A percentile compares a stretch with the other conserved stretches of the same genome.
Conservation (phyloP, 73 alveolate genomes). For the Stentor roeselii region DNA sequence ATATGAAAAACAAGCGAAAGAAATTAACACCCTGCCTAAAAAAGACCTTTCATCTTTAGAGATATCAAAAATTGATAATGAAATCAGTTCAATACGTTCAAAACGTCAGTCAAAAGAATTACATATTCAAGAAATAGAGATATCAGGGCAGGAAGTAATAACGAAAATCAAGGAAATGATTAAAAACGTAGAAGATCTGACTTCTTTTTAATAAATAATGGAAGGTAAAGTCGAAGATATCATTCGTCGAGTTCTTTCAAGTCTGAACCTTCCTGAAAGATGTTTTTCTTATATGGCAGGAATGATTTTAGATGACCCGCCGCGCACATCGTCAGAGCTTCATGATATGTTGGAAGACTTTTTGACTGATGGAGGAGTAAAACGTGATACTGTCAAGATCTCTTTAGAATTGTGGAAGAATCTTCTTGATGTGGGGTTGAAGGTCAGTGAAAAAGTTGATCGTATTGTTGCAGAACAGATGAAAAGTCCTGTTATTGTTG, state of each 20-base stretch:
- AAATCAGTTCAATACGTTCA: no score
- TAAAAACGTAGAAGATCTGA: no score
- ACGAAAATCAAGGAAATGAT: no score
- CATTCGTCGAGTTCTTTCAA: constrained; percentile 20
- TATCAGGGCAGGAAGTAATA: no score
- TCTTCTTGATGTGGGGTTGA: constrained; percentile 61
- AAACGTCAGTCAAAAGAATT: no score
- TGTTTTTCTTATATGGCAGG: constrained; percentile 71
- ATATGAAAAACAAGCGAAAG: background rate
- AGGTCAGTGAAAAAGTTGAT: constrained; percentile 29
- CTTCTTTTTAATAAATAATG: no score
- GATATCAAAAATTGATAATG: no score
- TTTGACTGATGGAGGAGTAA: constrained; percentile 88
- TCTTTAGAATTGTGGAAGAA: constrained; percentile 61
- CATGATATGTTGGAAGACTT: constrained; percentile 86
- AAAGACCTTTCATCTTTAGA: no score
- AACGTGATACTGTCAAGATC: constrained; percentile 81
- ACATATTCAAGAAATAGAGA: no score
- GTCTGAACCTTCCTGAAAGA: constrained; percentile 20
- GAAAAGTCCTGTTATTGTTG: constrained; percentile 18
- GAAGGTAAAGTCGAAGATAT: constrained; percentile 11
- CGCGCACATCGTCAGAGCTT: constrained; percentile 84
- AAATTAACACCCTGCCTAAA: background rate
- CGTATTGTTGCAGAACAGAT: constrained; percentile 41
- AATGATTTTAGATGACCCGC: constrained; percentile 87